Evolutionary conservation across 306 rosid genomes (phyloP).

Genomic region (Mimosa bimucronata): DNA sequence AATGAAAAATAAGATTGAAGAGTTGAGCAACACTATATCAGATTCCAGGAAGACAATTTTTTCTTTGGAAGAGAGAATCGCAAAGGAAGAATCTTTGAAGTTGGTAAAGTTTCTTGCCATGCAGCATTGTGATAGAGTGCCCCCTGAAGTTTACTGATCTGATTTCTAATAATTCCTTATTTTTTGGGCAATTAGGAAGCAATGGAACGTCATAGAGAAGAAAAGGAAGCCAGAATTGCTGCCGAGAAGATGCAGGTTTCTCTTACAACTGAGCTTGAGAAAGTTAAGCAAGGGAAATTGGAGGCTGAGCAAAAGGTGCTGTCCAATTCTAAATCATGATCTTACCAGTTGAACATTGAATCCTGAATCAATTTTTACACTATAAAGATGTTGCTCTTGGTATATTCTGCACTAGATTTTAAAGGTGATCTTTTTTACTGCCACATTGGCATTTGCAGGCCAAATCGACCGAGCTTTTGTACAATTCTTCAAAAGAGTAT

Average conservation of each 20-base stretch:
- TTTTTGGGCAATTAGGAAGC: slow-evolving; percentile 63
- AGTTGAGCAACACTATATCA: slow-evolving; percentile 48
- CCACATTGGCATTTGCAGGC: slow-evolving; percentile 53
- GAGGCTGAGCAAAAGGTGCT: slow-evolving; percentile 74
- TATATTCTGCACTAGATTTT: background rate
- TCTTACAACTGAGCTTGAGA: slow-evolving; percentile 70
- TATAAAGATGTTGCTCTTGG: background rate
- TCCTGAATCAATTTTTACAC: background rate
- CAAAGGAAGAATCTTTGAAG: slow-evolving; percentile 70
- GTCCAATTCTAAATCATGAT: background rate
- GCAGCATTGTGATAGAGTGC: slow-evolving; percentile 28
- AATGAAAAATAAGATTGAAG: slow-evolving; percentile 62
- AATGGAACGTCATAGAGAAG: slow-evolving; percentile 58
- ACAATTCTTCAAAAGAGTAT: slow-evolving; percentile 84
- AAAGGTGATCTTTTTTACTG: background rate
- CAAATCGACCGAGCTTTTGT: slow-evolving; percentile 70
- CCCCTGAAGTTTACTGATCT: background rate
- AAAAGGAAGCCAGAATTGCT: slow-evolving; percentile 71
- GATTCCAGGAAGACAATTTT: slow-evolving; percentile 53
- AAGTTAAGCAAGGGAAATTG: slow-evolving; percentile 62
- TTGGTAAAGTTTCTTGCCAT: slow-evolving; percentile 54
- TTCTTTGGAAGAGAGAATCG: slow-evolving; percentile 60
- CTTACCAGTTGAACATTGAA: slow-evolving; percentile 7
- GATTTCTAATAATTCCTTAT: slow-evolving; percentile 13
- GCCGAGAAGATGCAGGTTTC: slow-evolving; percentile 61